A percentile compares a stretch with the other conserved stretches of the same genome.
Conservation (phyloP, 371 early-diverging fungal genomes). For the Lichtheimia ramosa region DNA sequence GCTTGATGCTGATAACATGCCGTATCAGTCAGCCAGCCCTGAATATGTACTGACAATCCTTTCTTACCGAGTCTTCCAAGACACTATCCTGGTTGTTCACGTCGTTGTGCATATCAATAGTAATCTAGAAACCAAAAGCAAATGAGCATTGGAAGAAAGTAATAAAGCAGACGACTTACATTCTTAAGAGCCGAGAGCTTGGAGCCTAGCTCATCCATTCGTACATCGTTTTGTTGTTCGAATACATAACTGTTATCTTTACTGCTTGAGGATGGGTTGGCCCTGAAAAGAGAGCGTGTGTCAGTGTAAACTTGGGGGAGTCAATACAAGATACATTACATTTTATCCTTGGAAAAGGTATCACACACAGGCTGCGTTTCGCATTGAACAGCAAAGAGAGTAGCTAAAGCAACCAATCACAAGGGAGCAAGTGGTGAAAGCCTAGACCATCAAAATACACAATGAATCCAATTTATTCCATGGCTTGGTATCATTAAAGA, state of each 20-base stretch:
- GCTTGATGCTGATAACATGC: constrained; percentile 24
- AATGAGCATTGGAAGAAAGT: not conserved
- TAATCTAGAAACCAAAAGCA: constrained; percentile 25
- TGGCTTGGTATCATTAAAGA: not conserved
- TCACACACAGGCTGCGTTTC: no score
- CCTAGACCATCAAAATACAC: no score
- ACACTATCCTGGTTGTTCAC: constrained; percentile 41
- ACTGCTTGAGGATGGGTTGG: constrained; percentile 5
- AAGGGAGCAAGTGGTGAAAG: no score
- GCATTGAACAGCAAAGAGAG: no score
- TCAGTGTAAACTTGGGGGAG: no score
- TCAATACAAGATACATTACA: no score
- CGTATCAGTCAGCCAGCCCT: no score
- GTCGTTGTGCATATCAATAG: constrained; percentile 48
- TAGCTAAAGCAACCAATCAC: no score
- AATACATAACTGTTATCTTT: constrained; percentile 34
- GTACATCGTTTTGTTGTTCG: constrained; percentile 50
- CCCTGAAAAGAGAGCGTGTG: no score
- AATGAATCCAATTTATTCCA: no score
- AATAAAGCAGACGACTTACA: constrained; percentile 16
- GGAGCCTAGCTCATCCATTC: constrained; percentile 43
- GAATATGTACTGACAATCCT: not conserved
- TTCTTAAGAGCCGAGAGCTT: constrained; percentile 44
- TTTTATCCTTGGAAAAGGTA: no score
- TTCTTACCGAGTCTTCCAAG: constrained; percentile 39